These are phyloP conservation scores for Graphilbum fragrans DNA, from an alignment of 2,329 filamentous ascomycete genomes.

Conservation along the genomic window DNA sequence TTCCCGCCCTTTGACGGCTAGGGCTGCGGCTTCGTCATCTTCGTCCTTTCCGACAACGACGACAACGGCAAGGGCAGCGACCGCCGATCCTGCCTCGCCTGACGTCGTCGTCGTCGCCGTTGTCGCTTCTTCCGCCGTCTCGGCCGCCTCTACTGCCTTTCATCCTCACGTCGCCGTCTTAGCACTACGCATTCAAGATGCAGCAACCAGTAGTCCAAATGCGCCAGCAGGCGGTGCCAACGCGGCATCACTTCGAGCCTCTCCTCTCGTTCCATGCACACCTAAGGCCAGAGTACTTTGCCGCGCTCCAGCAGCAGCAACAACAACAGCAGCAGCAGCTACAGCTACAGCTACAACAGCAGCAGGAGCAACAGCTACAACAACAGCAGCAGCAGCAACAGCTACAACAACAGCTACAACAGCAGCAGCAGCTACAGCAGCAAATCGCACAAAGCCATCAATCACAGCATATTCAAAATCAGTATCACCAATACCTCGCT, in stretches of 20 bases:
- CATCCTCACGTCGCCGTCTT: slow-evolving; percentile 1
- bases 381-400: slow-evolving; percentile 5
- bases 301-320: slow-evolving; percentile 12
- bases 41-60: no score
- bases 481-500: not conserved
- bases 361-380: slow-evolving; percentile 5
- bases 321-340: slow-evolving; percentile 8
- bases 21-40: not conserved
- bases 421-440: slow-evolving; percentile 5
- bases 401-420: slow-evolving; percentile 4
- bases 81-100: not conserved
- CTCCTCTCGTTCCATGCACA: slow-evolving; percentile 18
- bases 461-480: not conserved
- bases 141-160: slow-evolving; percentile 5
- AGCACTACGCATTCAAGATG: not conserved
- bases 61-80: not conserved
- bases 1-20: not conserved
- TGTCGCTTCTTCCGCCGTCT: not conserved
- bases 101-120: not conserved
- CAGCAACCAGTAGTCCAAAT: slow-evolving; percentile 37
- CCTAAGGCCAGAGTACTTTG: slow-evolving; percentile 15
- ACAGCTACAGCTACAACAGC: slow-evolving; percentile 8
- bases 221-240: slow-evolving; percentile 35
- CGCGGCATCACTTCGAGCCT: slow-evolving; percentile 25
- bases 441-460: slow-evolving; percentile 7